Conservation (phyloP, 2,329 filamentous ascomycete species). For the Plenodomus biglobosus region DNA sequence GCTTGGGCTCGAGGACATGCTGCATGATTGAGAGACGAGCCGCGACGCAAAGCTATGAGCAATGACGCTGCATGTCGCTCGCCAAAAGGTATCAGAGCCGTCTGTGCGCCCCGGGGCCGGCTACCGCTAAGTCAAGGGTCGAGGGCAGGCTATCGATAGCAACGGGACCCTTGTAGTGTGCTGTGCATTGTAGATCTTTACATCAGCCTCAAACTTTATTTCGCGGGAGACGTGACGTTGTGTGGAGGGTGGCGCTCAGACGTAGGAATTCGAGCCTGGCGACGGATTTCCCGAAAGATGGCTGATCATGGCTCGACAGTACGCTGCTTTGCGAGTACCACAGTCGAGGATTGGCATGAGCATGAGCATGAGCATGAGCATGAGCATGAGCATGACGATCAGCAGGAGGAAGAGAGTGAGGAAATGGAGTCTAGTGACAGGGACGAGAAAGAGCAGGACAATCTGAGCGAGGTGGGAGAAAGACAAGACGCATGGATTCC, state of each 20-base stretch:
- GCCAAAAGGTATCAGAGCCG: background rate
- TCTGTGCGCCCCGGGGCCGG: too few relatives aligned
- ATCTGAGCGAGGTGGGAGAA: background rate
- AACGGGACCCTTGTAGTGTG: background rate
- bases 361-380: conserved; percentile 1
- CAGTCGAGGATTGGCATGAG: background rate
- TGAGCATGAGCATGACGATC: conserved; percentile 3
- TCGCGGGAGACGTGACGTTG: too few relatives aligned
- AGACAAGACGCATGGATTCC: background rate
- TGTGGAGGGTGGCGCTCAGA: background rate
- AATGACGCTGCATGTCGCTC: conserved; percentile 1
- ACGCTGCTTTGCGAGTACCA: conserved; percentile 27
- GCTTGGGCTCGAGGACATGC: conserved; percentile 31
- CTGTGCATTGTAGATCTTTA: background rate
- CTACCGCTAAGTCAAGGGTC: too few relatives aligned
- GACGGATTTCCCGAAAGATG: conserved; percentile 12
- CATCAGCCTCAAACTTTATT: background rate
- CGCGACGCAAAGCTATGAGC: background rate
- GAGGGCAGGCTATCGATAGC: background rate
- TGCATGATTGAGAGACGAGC: conserved; percentile 25
- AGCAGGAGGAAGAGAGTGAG: background rate
- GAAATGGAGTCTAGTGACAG: too few relatives aligned
- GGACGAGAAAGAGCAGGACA: background rate
- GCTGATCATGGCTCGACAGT: conserved; percentile 16
- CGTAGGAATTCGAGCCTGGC: too few relatives aligned